A percentile compares a stretch with the other conserved stretches of the same genome.
These are phyloP conservation scores for Cucumis melo DNA, from an alignment of 306 rosid genomes.

Conservation along the genomic window DNA sequence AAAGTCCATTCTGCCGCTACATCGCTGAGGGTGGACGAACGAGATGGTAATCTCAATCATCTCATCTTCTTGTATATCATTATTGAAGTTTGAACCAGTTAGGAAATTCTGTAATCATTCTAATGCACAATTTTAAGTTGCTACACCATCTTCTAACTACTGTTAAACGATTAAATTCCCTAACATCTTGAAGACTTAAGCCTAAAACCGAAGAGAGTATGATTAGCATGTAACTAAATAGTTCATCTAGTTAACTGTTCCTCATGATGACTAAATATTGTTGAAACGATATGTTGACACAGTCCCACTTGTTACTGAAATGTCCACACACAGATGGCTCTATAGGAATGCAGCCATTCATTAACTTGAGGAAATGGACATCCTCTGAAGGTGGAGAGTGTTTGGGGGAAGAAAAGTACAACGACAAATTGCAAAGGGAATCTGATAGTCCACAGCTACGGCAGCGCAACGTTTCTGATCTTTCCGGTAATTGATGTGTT, in stretches of 20 bases:
- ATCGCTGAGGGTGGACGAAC: slow-evolving; percentile 29
- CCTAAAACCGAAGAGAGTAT: not conserved
- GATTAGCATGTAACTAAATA: not conserved
- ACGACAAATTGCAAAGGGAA: slow-evolving; percentile 5
- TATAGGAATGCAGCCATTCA: slow-evolving; percentile 18
- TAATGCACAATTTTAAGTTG: not conserved
- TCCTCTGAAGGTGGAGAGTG: slow-evolving; percentile 27
- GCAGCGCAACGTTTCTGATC: slow-evolving; percentile 18
- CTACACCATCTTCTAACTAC: not conserved
- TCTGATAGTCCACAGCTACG: slow-evolving; percentile 24
- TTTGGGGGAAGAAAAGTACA: slow-evolving; percentile 10
- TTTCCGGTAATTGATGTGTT: slow-evolving; percentile 17
- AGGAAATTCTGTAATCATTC: not conserved
- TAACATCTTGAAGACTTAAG: not conserved
- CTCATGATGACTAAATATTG: not conserved
- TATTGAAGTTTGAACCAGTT: not conserved
- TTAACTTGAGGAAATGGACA: slow-evolving; percentile 56
- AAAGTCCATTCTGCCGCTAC: slow-evolving; percentile 62
- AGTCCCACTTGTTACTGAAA: slow-evolving; percentile 8
- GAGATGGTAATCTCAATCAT: slow-evolving; percentile 21
- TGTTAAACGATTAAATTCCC: not conserved
- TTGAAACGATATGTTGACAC: not conserved
- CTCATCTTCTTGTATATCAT: not conserved
- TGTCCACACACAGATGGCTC: slow-evolving; percentile 10
- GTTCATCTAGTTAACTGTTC: not conserved